Evolutionary conservation across 192 early-diverging fungal genomes (phyloP).

Genomic region (Spinellus fusiger): DNA sequence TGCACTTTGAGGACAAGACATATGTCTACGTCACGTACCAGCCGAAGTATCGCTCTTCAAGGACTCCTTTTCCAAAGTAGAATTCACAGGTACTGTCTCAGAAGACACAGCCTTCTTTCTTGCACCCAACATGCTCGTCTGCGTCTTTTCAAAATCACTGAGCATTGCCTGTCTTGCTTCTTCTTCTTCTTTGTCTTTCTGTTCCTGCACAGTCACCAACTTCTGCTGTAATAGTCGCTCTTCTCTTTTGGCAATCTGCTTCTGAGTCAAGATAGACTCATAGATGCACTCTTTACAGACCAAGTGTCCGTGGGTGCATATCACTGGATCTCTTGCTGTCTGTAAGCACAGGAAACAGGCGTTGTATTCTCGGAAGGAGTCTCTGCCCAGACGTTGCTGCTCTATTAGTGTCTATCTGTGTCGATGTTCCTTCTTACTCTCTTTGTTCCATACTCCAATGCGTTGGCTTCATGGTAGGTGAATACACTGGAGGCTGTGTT

Average conservation of each 20-base stretch:
- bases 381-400: constrained; percentile 74
- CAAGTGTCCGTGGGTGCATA: constrained; percentile 75
- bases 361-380: constrained; percentile 79
- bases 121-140: constrained; percentile 43
- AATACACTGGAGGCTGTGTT: constrained; percentile 88
- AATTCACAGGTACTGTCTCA: not conserved
- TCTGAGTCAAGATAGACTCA: constrained; percentile 79
- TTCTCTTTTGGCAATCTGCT: constrained; percentile 65
- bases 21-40: not conserved
- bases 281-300: constrained; percentile 86
- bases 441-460: constrained; percentile 88
- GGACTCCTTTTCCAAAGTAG: not conserved
- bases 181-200: constrained; percentile 29
- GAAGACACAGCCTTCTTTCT: constrained; percentile 2
- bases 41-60: not conserved
- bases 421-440: constrained; percentile 37
- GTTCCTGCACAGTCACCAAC: constrained; percentile 38
- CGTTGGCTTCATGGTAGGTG: constrained; percentile 82
- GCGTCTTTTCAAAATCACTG: constrained; percentile 58
- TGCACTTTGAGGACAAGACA: not conserved
- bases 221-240: constrained; percentile 38
- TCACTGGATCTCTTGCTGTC: constrained; percentile 62
- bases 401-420: not conserved
- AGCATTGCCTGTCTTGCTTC: constrained; percentile 48
- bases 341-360: constrained; percentile 86